Conservation (phyloP, 202 grass and related monocot genomes). For the Dendrocalamus latiflorus region DNA sequence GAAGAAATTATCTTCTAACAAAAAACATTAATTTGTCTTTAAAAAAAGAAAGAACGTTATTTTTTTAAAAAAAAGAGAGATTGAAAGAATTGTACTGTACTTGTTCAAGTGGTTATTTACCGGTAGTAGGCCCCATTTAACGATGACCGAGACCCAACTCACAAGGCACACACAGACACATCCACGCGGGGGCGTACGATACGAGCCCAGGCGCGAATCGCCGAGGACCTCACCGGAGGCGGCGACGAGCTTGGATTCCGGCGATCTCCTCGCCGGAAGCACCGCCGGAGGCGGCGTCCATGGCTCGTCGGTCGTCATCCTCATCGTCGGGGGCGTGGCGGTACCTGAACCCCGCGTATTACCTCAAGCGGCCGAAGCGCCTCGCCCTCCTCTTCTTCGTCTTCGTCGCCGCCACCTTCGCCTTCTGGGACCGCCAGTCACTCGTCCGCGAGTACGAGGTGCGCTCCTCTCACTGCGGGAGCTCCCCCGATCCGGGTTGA, state of each 20-base stretch:
- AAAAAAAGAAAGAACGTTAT: not conserved
- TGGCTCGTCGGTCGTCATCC: conserved; percentile 63
- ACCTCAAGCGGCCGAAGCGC: conserved; percentile 93
- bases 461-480: conserved; percentile 7
- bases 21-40: not conserved
- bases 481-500: conserved; percentile 4
- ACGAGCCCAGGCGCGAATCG: conserved; percentile 26
- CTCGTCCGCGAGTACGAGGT: conserved; percentile 89
- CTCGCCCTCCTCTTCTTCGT: conserved; percentile 84
- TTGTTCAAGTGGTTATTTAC: conserved; percentile 25
- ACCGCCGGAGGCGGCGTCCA: conserved; percentile 31
- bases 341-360: conserved; percentile 88
- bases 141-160: conserved; percentile 22
- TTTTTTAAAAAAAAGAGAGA: not conserved
- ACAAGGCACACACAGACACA: conserved; percentile 5
- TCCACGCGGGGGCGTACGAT: conserved; percentile 12
- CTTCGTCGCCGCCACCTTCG: conserved; percentile 80
- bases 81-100: not conserved
- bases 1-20: not conserved
- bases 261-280: conserved; percentile 29
- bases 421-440: conserved; percentile 91
- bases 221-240: conserved; percentile 36
- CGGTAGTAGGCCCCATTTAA: conserved; percentile 18
- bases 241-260: conserved; percentile 39
- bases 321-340: conserved; percentile 61